Evolutionary conservation across 768 basidiomycete genomes (phyloP).

Genomic region (Boletus bicolor): DNA sequence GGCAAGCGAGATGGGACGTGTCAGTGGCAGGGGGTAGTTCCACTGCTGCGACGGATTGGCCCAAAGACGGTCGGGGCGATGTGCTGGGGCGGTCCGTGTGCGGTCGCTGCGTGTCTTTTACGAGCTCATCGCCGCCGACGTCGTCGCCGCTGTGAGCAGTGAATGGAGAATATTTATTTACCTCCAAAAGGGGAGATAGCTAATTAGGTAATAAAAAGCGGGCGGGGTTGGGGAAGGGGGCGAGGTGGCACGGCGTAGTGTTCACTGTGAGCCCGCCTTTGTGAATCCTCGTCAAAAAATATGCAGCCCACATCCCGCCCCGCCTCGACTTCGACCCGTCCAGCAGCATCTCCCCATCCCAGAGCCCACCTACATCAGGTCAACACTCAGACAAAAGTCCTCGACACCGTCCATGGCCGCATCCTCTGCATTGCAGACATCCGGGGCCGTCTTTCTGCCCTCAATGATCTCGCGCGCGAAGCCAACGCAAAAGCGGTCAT

Average conservation of each 20-base stretch:
- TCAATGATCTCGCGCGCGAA: conserved; percentile 89
- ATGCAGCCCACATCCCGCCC: conserved; percentile 59
- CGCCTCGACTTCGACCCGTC: conserved; percentile 58
- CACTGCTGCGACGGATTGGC: neutral
- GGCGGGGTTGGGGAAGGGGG: neutral
- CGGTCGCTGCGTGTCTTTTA: conserved; percentile 18
- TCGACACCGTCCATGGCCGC: conserved; percentile 77
- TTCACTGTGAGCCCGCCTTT: conserved; percentile 15
- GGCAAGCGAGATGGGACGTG: conserved; percentile 5
- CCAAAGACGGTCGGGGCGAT: neutral
- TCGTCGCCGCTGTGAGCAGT: conserved; percentile 8
- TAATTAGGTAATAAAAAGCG: conserved; percentile 26
- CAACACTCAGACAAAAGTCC: conserved; percentile 75
- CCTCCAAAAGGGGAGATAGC: conserved; percentile 15
- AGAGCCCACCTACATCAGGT: conserved; percentile 43
- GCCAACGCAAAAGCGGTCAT: conserved; percentile 89
- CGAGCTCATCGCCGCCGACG: conserved; percentile 27
- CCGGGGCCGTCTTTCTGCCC: conserved; percentile 78
- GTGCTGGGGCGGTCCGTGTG: conserved; percentile 7
- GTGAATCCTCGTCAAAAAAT: conserved; percentile 27
- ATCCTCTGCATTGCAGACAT: conserved; percentile 96
- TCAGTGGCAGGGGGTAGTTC: neutral
- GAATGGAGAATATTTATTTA: conserved; percentile 14
- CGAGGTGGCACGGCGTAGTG: neutral
- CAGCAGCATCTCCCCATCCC: conserved; percentile 54